Percentiles rank a stretch among this genome's conserved stretches.
Conservation (phyloP, 768 basidiomycete species). For the Crepidotus variabilis region DNA sequence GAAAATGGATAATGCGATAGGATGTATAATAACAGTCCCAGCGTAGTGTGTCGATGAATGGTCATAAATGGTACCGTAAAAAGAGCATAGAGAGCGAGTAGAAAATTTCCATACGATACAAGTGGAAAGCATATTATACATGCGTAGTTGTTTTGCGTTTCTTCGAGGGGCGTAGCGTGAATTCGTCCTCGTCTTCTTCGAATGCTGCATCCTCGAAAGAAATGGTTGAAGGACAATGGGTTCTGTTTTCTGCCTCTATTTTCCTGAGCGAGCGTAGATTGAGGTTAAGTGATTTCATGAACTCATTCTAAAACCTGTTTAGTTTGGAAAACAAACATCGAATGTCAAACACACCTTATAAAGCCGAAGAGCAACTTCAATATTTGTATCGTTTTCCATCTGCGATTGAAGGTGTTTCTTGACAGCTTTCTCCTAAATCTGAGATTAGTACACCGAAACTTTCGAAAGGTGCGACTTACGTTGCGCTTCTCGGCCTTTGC, state of each 20-base stretch:
- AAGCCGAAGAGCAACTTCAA: slow-evolving; percentile 39
- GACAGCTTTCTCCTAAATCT: slow-evolving; percentile 7
- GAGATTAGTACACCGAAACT: not conserved
- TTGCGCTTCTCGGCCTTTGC: slow-evolving; percentile 68
- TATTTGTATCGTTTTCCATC: slow-evolving; percentile 37
- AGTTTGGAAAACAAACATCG: not conserved
- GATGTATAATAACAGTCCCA: not conserved
- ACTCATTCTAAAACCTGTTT: slow-evolving; percentile 49
- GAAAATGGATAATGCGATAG: not conserved
- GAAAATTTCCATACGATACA: not conserved
- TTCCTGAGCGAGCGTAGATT: slow-evolving; percentile 61
- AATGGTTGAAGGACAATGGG: slow-evolving; percentile 24
- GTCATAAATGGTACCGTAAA: not conserved
- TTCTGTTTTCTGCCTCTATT: slow-evolving; percentile 48
- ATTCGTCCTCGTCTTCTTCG: slow-evolving; percentile 54
- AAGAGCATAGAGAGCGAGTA: slow-evolving; percentile 4
- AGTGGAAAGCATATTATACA: slow-evolving; percentile 1
- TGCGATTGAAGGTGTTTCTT: slow-evolving; percentile 65
- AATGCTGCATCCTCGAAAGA: slow-evolving; percentile 39
- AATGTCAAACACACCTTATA: slow-evolving; percentile 42
- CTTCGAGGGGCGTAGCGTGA: slow-evolving; percentile 31
- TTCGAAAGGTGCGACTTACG: slow-evolving; percentile 31
- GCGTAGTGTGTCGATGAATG: not conserved
- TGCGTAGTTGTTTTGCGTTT: slow-evolving; percentile 23
- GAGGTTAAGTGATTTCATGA: slow-evolving; percentile 57